These are phyloP conservation scores for Saccharomycopsis fermentans DNA, from an alignment of 805 yeast species.

Conservation along the genomic window DNA sequence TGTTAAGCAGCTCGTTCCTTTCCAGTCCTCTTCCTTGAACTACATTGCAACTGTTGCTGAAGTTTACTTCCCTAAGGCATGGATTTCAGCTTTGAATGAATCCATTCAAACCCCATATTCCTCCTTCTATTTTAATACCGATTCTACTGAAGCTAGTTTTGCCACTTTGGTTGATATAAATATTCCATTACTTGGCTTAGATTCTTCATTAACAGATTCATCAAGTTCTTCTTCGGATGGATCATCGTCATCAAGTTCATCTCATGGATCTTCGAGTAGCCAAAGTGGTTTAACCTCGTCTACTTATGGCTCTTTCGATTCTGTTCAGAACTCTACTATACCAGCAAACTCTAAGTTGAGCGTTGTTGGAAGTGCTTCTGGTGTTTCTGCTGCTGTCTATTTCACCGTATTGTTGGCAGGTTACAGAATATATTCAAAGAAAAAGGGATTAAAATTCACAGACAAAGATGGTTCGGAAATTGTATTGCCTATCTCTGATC, in stretches of 20 bases:
- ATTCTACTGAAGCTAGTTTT: constrained; percentile 44
- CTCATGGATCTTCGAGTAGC: constrained; percentile 6
- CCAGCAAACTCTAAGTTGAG: constrained; percentile 36
- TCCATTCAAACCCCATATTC: constrained; percentile 45
- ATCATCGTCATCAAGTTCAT: constrained; percentile 13
- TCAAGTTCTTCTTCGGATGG: constrained; percentile 17
- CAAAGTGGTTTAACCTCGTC: constrained; percentile 17
- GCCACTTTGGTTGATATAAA: constrained; percentile 64
- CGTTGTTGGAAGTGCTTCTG: constrained; percentile 77
- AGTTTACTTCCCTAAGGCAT: constrained; percentile 60
- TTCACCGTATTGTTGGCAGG: constrained; percentile 48
- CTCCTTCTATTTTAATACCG: constrained; percentile 47
- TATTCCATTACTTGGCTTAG: constrained; percentile 45
- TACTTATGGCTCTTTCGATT: constrained; percentile 25
- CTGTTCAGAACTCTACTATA: constrained; percentile 20
- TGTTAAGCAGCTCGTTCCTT: constrained; percentile 68
- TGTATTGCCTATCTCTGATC: constrained; percentile 11
- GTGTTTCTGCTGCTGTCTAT: constrained; percentile 63
- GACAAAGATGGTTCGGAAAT: constrained; percentile 11
- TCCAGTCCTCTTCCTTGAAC: constrained; percentile 39
- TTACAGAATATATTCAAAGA: constrained; percentile 40
- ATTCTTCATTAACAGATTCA: constrained; percentile 15
- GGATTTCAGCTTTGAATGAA: constrained; percentile 39
- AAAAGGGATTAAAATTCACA: constrained; percentile 20
- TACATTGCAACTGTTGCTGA: constrained; percentile 85